Percentiles rank a stretch among this genome's conserved stretches.
Evolutionary conservation across 495 filamentous ascomycete species (phyloP).

Genomic region (Haplographium delicatum): DNA sequence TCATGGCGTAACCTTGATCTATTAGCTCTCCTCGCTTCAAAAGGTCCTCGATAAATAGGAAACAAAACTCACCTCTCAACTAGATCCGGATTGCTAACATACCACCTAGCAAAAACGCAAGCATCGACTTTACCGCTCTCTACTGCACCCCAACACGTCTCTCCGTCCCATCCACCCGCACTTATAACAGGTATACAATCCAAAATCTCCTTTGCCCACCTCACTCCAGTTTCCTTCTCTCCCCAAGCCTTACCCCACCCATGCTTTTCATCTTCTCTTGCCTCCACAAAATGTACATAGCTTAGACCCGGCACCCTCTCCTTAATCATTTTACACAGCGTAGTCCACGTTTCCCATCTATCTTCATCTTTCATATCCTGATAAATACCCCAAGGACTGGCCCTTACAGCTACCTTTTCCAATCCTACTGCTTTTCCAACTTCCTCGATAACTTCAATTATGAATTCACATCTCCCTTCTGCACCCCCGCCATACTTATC

Average conservation of each 20-base stretch:
- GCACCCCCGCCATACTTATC: slow-evolving; percentile 51
- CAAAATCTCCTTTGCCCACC: slow-evolving; percentile 1
- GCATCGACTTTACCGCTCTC: slow-evolving; percentile 49
- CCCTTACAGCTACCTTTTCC: slow-evolving; percentile 23
- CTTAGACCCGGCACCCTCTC: slow-evolving; percentile 35
- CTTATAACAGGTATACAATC: slow-evolving; percentile 4
- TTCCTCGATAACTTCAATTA: slow-evolving; percentile 39
- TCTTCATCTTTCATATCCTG: slow-evolving; percentile 40
- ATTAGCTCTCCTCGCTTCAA: background rate
- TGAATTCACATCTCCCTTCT: slow-evolving; percentile 46
- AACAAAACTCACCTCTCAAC: slow-evolving; percentile 6
- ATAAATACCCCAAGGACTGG: slow-evolving; percentile 43
- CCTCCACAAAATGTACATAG: slow-evolving; percentile 48
- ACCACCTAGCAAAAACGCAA: slow-evolving; percentile 14
- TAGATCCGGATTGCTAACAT: slow-evolving; percentile 14
- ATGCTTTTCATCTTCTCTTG: slow-evolving; percentile 41
- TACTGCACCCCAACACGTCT: slow-evolving; percentile 53
- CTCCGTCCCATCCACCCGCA: slow-evolving; percentile 15
- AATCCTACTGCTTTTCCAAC: slow-evolving; percentile 29
- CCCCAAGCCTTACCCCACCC: background rate
- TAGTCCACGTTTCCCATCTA: slow-evolving; percentile 37
- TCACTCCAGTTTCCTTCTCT: slow-evolving; percentile 3
- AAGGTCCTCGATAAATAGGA: background rate
- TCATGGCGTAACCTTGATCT: background rate
- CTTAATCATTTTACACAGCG: slow-evolving; percentile 40